A percentile compares a stretch with the other conserved stretches of the same genome.
Conservation (phyloP, 2,329 filamentous ascomycete species). For the Plenodomus tracheiphilus region DNA sequence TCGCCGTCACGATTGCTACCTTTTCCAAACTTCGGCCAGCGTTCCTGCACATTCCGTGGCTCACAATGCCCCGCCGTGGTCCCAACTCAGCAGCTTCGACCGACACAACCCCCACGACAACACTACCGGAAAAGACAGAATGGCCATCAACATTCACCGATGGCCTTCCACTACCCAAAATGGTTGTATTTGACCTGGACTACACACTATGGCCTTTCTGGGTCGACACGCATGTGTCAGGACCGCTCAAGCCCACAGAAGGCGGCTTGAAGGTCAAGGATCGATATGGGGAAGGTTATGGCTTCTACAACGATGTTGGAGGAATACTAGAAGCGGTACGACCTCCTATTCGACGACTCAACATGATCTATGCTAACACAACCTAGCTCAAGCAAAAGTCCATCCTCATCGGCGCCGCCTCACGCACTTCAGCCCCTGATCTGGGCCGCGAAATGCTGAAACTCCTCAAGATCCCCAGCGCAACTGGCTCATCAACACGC, state of each 20-base stretch:
- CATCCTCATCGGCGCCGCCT: conserved; percentile 72
- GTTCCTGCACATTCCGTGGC: neutral
- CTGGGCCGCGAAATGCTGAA: conserved; percentile 80
- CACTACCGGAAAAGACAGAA: conserved; percentile 39
- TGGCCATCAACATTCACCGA: conserved; percentile 63
- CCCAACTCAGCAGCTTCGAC: conserved; percentile 20
- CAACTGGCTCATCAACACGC: conserved; percentile 51
- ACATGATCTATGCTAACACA: neutral
- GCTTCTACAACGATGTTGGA: conserved; percentile 53
- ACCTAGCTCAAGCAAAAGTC: conserved; percentile 48
- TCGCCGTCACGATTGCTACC: no score
- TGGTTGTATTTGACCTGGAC: conserved; percentile 93
- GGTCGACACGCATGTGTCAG: conserved; percentile 88
- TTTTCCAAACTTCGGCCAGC: no score
- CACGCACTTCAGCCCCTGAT: conserved; percentile 77
- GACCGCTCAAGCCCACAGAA: conserved; percentile 63
- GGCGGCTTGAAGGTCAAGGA: conserved; percentile 56
- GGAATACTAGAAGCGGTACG: conserved; percentile 45
- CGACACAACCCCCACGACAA: conserved; percentile 39
- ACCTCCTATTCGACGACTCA: neutral
- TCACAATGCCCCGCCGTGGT: conserved; percentile 37
- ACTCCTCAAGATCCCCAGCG: conserved; percentile 64
- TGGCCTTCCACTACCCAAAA: conserved; percentile 72
- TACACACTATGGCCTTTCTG: conserved; percentile 99
- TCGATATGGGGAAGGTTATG: conserved; percentile 50